These are phyloP conservation scores for Hygrophila difformis DNA, from an alignment of 257 asterid species.

Conservation along the genomic window DNA sequence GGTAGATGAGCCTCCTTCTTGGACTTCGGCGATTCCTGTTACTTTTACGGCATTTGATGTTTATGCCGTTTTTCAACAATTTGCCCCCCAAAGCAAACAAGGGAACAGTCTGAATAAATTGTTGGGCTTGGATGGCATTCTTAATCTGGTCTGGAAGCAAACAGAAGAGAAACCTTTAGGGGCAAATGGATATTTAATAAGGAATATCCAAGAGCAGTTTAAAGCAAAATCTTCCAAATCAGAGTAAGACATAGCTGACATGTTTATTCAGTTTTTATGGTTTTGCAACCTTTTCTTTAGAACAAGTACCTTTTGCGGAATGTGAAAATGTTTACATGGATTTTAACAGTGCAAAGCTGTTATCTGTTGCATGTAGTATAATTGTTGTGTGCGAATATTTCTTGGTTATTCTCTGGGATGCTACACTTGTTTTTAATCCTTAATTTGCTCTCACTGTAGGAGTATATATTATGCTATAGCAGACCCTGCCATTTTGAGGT, in stretches of 20 bases:
- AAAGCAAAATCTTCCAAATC: slow-evolving; percentile 88
- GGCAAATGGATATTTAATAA: slow-evolving; percentile 75
- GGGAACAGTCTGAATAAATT: slow-evolving; percentile 83
- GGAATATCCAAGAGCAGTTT: slow-evolving; percentile 95
- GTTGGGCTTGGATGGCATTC: slow-evolving; percentile 92
- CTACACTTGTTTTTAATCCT: slow-evolving; percentile 13
- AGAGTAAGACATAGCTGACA: slow-evolving; percentile 78
- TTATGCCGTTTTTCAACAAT: no score
- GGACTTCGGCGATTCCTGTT: no score
- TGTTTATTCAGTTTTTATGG: slow-evolving; percentile 15
- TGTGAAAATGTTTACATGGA: slow-evolving; percentile 8
- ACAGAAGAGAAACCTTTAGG: slow-evolving; percentile 90
- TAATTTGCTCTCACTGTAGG: slow-evolving; percentile 35
- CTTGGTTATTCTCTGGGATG: slow-evolving; percentile 12
- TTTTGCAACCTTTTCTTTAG: slow-evolving; percentile 4
- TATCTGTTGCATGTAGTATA: slow-evolving; percentile 13
- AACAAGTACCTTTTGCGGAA: slow-evolving; percentile 13
- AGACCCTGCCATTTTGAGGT: slow-evolving; percentile 85
- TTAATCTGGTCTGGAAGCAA: slow-evolving; percentile 96
- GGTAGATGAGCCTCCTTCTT: no score
- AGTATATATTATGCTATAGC: slow-evolving; percentile 66
- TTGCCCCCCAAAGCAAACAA: slow-evolving; percentile 76
- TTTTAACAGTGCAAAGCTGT: slow-evolving; percentile 11
- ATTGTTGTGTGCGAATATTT: slow-evolving; percentile 5
- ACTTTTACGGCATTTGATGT: no score